A percentile compares a stretch with the other conserved stretches of the same genome.
phyloP scores from a whole-genome alignment of 2,329 filamentous ascomycete genomes.

The Fusarium vanettenii region DNA sequence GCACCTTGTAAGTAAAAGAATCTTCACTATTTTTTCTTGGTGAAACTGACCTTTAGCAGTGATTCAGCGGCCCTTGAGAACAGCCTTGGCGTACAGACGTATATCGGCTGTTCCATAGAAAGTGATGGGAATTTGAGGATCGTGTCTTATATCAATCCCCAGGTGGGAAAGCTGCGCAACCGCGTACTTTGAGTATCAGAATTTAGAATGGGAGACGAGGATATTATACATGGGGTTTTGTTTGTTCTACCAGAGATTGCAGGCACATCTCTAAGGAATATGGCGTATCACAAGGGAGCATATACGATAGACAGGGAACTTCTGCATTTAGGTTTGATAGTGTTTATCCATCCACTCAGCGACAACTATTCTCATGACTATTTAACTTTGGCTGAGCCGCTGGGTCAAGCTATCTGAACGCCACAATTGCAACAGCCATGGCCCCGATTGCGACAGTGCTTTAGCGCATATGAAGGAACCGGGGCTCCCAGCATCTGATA shows the following conservation, averaged over 20 bases:
- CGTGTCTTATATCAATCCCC: constrained; percentile 13
- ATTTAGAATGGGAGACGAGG: not conserved
- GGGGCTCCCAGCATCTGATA: not conserved
- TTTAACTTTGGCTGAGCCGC: not conserved
- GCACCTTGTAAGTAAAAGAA: not conserved
- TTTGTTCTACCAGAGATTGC: not conserved
- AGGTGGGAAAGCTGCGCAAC: not conserved
- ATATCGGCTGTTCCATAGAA: constrained; percentile 5
- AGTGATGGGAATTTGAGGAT: not conserved
- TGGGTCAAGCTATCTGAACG: not conserved
- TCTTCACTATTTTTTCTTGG: rapidly evolving
- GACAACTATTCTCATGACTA: not conserved
- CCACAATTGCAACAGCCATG: not conserved
- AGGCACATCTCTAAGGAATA: not conserved
- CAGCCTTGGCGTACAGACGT: constrained; percentile 1
- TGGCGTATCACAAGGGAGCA: not conserved
- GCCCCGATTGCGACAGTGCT: not conserved
- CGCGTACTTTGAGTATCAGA: not conserved
- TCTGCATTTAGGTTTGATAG: not conserved
- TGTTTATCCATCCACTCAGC: not conserved
- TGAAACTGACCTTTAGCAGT: not conserved
- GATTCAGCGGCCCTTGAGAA: not conserved
- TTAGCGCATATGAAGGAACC: not conserved
- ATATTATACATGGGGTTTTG: not conserved
- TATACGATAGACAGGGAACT: not conserved